These are phyloP conservation scores for Salix koriyanagi DNA, from an alignment of 345 rosid genomes.

Conservation along the genomic window DNA sequence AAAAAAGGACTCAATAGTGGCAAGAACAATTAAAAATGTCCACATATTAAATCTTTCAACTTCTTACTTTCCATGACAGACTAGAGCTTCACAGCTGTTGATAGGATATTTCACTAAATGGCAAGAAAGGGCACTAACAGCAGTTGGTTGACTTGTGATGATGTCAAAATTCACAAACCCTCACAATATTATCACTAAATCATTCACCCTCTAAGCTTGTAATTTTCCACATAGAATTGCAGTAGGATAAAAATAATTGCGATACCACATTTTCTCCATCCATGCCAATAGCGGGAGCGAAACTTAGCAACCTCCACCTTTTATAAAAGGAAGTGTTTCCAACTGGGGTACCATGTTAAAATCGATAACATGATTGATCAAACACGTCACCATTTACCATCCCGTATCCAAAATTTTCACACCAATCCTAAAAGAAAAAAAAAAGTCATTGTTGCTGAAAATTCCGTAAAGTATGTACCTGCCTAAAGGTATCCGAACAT, in stretches of 20 bases:
- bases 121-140: neutral
- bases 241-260: neutral
- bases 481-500: constrained; percentile 76
- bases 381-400: neutral
- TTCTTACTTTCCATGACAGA: neutral
- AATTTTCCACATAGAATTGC: neutral
- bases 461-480: constrained; percentile 38
- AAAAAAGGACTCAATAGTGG: neutral
- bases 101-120: neutral
- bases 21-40: neutral
- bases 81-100: neutral
- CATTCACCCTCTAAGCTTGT: neutral
- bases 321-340: neutral
- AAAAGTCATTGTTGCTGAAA: neutral
- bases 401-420: neutral
- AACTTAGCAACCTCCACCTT: neutral
- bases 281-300: neutral
- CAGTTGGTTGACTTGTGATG: neutral
- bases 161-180: neutral
- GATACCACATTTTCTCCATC: neutral
- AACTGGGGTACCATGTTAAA: neutral
- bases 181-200: neutral
- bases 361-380: neutral
- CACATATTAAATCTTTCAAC: neutral
- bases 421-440: neutral